phyloP scores from a whole-genome alignment of 2,329 filamentous ascomycete genomes.

The Colletotrichum liriopes region DNA sequence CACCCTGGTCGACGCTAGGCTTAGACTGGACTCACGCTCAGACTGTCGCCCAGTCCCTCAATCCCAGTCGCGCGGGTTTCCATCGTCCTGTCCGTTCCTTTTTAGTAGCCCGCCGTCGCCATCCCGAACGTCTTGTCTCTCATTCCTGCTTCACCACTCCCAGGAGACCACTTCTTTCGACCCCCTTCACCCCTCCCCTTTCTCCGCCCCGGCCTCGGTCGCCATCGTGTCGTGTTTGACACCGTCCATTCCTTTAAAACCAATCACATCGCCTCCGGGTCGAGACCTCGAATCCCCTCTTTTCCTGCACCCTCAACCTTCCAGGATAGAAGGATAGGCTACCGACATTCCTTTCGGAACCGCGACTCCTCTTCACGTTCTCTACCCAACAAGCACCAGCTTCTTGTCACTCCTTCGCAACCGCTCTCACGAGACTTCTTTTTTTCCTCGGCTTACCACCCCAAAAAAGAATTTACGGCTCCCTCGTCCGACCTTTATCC shows the following conservation, averaged over 20 bases:
- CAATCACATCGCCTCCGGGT: slow-evolving; percentile 30
- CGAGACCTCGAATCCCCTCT: slow-evolving; percentile 30
- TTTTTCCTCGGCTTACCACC: slow-evolving; percentile 37
- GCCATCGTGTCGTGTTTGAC: slow-evolving; percentile 41
- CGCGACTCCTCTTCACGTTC: slow-evolving; percentile 34
- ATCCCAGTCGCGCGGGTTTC: slow-evolving; percentile 40
- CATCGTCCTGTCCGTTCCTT: slow-evolving; percentile 29
- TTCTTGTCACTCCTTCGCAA: slow-evolving; percentile 44
- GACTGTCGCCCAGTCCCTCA: slow-evolving; percentile 37
- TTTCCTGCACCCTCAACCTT: slow-evolving; percentile 42
- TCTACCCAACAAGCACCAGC: slow-evolving; percentile 29
- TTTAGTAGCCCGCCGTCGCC: slow-evolving; percentile 42
- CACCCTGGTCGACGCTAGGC: slow-evolving; percentile 28
- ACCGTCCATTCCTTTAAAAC: slow-evolving; percentile 44
- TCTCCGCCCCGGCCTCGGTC: slow-evolving; percentile 39
- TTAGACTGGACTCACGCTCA: slow-evolving; percentile 26
- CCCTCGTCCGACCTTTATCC: slow-evolving; percentile 39
- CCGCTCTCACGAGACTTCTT: slow-evolving; percentile 35
- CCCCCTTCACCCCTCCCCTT: slow-evolving; percentile 20
- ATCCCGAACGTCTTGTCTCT: slow-evolving; percentile 43
- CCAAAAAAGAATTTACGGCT: slow-evolving; percentile 38
- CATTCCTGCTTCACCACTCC: slow-evolving; percentile 44
- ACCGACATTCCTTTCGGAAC: slow-evolving; percentile 38
- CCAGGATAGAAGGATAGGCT: slow-evolving; percentile 43
- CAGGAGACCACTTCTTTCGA: slow-evolving; percentile 46